A percentile compares a stretch with the other conserved stretches of the same genome.
Conservation (phyloP, 2,329 filamentous ascomycete genomes). For the Lasiodiplodia theobromae region DNA sequence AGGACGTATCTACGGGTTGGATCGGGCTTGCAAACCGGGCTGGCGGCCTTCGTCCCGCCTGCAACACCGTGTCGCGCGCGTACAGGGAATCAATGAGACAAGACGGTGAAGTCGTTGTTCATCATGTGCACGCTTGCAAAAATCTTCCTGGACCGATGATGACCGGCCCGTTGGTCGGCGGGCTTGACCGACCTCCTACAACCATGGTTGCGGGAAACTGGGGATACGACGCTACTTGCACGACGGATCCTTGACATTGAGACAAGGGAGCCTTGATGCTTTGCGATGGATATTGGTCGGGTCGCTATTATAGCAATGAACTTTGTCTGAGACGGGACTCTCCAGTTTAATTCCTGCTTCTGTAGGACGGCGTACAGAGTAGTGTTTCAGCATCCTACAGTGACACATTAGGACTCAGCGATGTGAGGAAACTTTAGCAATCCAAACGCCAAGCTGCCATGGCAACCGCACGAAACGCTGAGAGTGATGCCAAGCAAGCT, state of each 20-base stretch:
- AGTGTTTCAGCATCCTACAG: not conserved
- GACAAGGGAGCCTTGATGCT: constrained; percentile 8
- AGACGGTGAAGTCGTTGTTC: not conserved
- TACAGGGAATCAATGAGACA: constrained; percentile 37
- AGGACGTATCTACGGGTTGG: constrained; percentile 32
- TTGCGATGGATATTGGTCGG: not conserved
- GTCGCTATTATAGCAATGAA: not conserved
- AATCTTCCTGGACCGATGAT: not conserved
- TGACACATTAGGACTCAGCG: not conserved
- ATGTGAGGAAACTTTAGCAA: not conserved
- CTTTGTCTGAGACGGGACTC: not conserved
- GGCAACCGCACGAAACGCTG: constrained; percentile 4
- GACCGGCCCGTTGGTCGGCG: not conserved
- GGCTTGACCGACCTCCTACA: not conserved
- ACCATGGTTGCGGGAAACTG: constrained; percentile 1
- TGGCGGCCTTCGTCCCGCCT: not conserved
- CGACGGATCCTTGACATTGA: not conserved
- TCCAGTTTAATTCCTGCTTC: not conserved
- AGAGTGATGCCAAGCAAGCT: not conserved
- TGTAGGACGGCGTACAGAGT: not conserved
- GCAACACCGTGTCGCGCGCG: constrained; percentile 30
- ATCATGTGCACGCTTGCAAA: constrained; percentile 4
- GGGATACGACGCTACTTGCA: not conserved
- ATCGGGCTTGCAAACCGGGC: constrained; percentile 33
- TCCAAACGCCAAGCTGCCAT: constrained; percentile 8